Conservation (phyloP, 208 protist species). For the Trypanosoma conorhini region DNA sequence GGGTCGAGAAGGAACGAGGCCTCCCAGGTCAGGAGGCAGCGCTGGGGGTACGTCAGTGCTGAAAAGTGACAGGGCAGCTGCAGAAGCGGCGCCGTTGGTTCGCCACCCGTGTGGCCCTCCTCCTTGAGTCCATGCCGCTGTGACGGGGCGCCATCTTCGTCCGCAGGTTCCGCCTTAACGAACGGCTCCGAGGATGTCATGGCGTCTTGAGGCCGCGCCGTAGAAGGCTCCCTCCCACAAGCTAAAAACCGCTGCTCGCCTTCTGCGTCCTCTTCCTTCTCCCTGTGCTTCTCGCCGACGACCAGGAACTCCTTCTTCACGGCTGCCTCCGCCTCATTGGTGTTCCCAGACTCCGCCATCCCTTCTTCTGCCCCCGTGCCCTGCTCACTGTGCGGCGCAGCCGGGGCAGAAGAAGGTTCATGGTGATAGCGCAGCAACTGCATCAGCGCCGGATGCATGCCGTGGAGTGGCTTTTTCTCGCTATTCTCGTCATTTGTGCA, state of each 20-base stretch:
- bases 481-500: neutral
- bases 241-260: neutral
- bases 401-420: neutral
- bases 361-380: neutral
- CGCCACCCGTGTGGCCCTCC: neutral
- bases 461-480: neutral
- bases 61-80: conserved; percentile 23
- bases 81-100: neutral
- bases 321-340: neutral
- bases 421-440: conserved; percentile 22
- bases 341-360: neutral
- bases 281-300: neutral
- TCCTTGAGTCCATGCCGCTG: neutral
- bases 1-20: conserved; percentile 43
- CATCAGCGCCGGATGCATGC: conserved; percentile 22
- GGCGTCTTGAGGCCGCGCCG: neutral
- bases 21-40: conserved; percentile 79
- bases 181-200: neutral
- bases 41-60: conserved; percentile 61
- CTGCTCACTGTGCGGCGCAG: neutral
- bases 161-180: neutral
- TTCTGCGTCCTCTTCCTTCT: neutral
- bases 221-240: neutral
- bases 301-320: neutral
- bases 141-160: neutral